Percentiles rank a stretch among this genome's conserved stretches.
These are phyloP conservation scores for Verticillium isaacii DNA, from an alignment of 2,329 filamentous ascomycete genomes.

Conservation along the genomic window DNA sequence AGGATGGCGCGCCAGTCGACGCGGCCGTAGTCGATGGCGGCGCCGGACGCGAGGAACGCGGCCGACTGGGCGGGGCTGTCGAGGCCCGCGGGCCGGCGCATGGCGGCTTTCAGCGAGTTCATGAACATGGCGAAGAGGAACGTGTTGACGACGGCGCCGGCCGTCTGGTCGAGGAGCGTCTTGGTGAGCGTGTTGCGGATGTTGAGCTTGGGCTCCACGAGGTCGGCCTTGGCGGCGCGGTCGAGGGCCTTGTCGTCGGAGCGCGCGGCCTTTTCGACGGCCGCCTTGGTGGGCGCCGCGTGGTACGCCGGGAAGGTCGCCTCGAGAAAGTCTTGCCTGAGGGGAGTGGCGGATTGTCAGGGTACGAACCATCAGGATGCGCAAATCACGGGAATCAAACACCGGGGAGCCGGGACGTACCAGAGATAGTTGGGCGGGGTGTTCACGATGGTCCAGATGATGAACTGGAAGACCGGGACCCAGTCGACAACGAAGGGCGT, in stretches of 20 bases:
- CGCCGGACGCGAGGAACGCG: conserved; percentile 22
- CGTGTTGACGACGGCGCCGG: conserved; percentile 62
- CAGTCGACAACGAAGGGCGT: conserved; percentile 58
- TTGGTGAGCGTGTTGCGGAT: conserved; percentile 63
- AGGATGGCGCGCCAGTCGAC: conserved; percentile 42
- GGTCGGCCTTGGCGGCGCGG: conserved; percentile 27
- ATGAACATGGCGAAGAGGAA: conserved; percentile 58
- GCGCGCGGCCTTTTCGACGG: conserved; percentile 31
- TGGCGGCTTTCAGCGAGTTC: conserved; percentile 48
- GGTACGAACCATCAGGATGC: background rate
- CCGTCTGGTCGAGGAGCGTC: conserved; percentile 63
- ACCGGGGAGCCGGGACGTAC: conserved; percentile 34
- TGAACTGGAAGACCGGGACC: conserved; percentile 69
- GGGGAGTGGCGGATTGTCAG: conserved; percentile 12
- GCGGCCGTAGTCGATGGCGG: conserved; percentile 35
- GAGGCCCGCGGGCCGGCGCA: conserved; percentile 28
- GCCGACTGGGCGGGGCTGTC: conserved; percentile 27
- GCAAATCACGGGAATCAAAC: background rate
- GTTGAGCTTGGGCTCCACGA: conserved; percentile 49
- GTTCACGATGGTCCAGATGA: conserved; percentile 66
- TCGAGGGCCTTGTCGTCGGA: conserved; percentile 36
- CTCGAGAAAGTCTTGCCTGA: conserved; percentile 72
- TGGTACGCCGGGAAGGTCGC: conserved; percentile 64
- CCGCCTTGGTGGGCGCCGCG: conserved; percentile 30
- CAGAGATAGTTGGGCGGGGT: conserved; percentile 82